Conservation (phyloP, 202 grass and related monocot genomes). For the Bolboschoenoplectus hybrid region DNA sequence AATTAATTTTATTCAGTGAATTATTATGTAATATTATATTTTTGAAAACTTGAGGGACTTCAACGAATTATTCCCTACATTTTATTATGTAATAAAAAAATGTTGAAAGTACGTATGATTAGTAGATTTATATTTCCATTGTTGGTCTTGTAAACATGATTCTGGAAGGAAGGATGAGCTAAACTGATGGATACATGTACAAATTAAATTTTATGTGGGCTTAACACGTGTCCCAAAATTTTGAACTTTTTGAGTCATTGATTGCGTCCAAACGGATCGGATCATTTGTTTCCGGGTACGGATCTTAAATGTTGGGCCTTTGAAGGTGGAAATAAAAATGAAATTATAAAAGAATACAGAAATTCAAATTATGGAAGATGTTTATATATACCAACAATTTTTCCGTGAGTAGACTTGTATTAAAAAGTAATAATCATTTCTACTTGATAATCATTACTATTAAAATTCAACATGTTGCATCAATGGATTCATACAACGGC, state of each 20-base stretch:
- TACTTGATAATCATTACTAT: too few species aligned
- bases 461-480: too few species aligned
- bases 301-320: background rate
- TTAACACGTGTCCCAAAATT: background rate
- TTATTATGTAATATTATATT: background rate
- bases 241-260: background rate
- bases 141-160: background rate
- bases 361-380: too few species aligned
- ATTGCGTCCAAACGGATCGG: background rate
- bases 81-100: background rate
- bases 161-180: background rate
- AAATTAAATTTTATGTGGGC: background rate
- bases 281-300: background rate
- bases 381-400: too few species aligned
- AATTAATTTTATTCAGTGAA: too few species aligned
- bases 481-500: background rate
- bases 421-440: too few species aligned
- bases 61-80: background rate
- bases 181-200: constrained; percentile 1
- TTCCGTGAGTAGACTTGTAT: too few species aligned
- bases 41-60: background rate
- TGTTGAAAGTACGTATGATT: background rate
- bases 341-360: too few species aligned
- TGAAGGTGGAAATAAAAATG: background rate
- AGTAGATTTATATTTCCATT: background rate